A percentile compares a stretch with the other conserved stretches of the same genome.
Evolutionary conservation across 2,329 filamentous ascomycete genomes (phyloP).

Genomic region (Sordariomycetes sp.): DNA sequence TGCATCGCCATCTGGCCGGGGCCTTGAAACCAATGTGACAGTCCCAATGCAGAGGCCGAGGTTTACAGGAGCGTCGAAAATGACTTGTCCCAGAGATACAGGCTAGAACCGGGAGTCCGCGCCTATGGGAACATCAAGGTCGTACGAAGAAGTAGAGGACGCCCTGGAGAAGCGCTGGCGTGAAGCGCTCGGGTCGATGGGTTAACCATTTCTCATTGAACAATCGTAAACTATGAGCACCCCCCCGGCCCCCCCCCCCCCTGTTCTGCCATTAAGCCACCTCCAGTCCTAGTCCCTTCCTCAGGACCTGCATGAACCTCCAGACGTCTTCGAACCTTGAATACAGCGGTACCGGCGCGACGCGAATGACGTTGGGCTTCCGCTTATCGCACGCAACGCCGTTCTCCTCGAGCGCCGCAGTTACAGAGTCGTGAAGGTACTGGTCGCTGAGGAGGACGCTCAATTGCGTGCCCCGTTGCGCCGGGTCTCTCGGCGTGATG

Average conservation of each 20-base stretch:
- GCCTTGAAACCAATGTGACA: too few species aligned
- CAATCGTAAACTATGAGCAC: not conserved
- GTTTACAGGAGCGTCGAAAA: too few species aligned
- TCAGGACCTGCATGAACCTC: constrained; percentile 16
- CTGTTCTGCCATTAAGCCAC: not conserved
- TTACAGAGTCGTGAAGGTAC: constrained; percentile 53
- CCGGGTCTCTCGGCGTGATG: constrained; percentile 52
- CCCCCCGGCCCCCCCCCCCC: not conserved
- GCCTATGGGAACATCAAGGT: too few species aligned
- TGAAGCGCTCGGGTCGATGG: too few species aligned
- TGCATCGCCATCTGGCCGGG: too few species aligned
- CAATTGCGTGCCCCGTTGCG: constrained; percentile 59
- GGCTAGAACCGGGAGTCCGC: too few species aligned
- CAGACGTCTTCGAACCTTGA: constrained; percentile 55
- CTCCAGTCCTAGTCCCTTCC: constrained; percentile 9
- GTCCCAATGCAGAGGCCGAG: too few species aligned
- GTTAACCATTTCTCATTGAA: not conserved
- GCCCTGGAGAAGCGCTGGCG: too few species aligned
- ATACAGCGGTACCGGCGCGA: constrained; percentile 70
- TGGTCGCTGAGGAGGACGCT: constrained; percentile 45
- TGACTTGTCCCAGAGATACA: too few species aligned
- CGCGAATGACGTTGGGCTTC: constrained; percentile 65
- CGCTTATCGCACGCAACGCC: constrained; percentile 70
- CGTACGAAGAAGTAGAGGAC: too few species aligned
- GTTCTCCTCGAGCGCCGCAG: constrained; percentile 44